Evolutionary conservation across 2,329 filamentous ascomycete genomes (phyloP).

Genomic region (Aspergillus versicolor): DNA sequence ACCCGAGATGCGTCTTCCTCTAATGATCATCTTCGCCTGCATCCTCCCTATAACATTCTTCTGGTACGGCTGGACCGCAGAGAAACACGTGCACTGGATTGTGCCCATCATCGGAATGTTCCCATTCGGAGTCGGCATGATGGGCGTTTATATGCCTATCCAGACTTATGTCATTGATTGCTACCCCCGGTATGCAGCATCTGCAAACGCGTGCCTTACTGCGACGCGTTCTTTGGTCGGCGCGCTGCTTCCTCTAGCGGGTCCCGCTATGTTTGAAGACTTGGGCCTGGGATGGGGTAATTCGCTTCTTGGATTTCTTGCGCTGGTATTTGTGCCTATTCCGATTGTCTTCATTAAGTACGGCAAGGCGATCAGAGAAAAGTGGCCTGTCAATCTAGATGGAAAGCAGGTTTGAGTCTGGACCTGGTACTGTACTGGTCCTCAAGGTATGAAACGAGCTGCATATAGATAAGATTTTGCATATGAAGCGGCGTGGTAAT

Average conservation of each 20-base stretch:
- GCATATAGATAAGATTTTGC: too few species aligned
- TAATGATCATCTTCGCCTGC: conserved; percentile 56
- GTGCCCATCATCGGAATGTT: conserved; percentile 60
- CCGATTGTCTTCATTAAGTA: conserved; percentile 15
- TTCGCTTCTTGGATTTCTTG: conserved; percentile 55
- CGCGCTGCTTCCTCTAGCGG: conserved; percentile 61
- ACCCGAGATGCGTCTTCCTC: conserved; percentile 53
- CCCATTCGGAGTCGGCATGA: conserved; percentile 57
- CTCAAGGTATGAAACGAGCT: too few species aligned
- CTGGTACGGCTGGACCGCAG: conserved; percentile 59
- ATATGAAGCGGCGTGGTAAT: too few species aligned
- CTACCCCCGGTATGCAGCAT: conserved; percentile 48
- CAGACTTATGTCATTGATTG: conserved; percentile 64
- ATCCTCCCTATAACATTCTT: conserved; percentile 57
- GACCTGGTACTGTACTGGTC: too few species aligned
- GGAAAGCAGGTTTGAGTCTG: too few species aligned
- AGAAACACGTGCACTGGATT: conserved; percentile 57
- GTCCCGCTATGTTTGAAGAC: conserved; percentile 47
- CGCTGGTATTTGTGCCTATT: conserved; percentile 48
- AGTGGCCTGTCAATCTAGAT: neutral
- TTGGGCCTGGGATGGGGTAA: conserved; percentile 52
- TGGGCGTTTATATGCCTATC: conserved; percentile 56
- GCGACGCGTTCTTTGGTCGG: conserved; percentile 56
- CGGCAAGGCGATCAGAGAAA: conserved; percentile 9
- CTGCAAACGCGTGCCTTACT: conserved; percentile 53